These are phyloP conservation scores for Sporothrix luriei DNA, from an alignment of 2,329 filamentous ascomycete genomes.

Conservation along the genomic window DNA sequence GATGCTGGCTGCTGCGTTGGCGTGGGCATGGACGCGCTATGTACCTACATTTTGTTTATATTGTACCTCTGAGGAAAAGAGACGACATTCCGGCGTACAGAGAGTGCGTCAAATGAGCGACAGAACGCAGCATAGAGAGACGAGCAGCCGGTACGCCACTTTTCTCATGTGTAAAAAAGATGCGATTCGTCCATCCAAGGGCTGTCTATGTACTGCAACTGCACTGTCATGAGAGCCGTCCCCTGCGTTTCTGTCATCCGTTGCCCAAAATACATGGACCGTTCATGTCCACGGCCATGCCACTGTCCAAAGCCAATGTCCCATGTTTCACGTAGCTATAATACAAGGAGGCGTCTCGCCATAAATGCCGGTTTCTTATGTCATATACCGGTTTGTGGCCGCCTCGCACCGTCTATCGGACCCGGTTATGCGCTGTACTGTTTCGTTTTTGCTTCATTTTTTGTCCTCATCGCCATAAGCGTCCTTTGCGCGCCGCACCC, in stretches of 20 bases:
- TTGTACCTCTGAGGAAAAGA: conserved; percentile 2
- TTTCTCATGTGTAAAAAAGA: conserved; percentile 22
- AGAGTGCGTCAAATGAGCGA: not conserved
- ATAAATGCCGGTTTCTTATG: too few species aligned
- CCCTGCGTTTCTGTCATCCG: not conserved
- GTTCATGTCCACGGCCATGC: not conserved
- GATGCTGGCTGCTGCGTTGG: not conserved
- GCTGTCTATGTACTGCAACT: not conserved
- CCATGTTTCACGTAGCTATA: conserved; percentile 11
- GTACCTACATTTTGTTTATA: not conserved
- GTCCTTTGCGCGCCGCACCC: not conserved
- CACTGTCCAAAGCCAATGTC: not conserved
- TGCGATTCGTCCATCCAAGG: conserved; percentile 19
- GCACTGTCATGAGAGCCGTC: not conserved
- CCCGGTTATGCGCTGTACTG: not conserved
- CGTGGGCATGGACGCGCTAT: not conserved
- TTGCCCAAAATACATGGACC: not conserved
- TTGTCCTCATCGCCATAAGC: not conserved
- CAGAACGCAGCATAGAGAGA: not conserved
- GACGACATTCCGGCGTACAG: conserved; percentile 1
- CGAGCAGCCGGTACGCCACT: not conserved
- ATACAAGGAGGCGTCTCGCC: not conserved
- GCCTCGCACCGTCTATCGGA: not conserved
- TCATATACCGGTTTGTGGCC: not conserved
- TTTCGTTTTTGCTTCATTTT: not conserved